Percentiles rank a stretch among this genome's conserved stretches.
phyloP scores from a whole-genome alignment of 305 asterid species.

The Fraxinus nigra region DNA sequence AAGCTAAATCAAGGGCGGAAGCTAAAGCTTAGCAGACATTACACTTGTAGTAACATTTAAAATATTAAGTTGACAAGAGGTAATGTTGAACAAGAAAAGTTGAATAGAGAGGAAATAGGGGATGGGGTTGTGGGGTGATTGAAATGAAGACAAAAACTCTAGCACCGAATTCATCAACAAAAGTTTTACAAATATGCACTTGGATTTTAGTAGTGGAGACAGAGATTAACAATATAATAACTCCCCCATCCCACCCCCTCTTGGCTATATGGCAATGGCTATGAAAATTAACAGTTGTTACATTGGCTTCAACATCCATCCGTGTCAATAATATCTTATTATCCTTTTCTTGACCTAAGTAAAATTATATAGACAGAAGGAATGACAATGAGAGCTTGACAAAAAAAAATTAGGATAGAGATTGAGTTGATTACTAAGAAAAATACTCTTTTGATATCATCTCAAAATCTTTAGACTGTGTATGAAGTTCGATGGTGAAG shows the following conservation, averaged over 20 bases:
- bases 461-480: not conserved
- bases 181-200: constrained; percentile 21
- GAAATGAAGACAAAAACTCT: constrained; percentile 44
- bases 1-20: not conserved
- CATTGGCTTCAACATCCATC: constrained; percentile 47
- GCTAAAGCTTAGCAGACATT: constrained; percentile 36
- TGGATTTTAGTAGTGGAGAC: constrained; percentile 33
- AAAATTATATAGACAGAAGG: not conserved
- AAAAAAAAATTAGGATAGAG: not conserved
- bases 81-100: not conserved
- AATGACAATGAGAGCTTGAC: not conserved
- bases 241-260: not conserved
- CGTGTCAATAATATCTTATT: constrained; percentile 17
- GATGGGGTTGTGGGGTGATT: constrained; percentile 44
- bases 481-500: not conserved
- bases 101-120: constrained; percentile 29
- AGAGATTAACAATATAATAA: constrained; percentile 4
- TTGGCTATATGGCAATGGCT: not conserved
- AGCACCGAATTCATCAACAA: constrained; percentile 48
- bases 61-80: not conserved
- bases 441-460: not conserved
- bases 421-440: not conserved
- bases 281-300: constrained; percentile 13
- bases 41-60: constrained; percentile 22
- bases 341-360: constrained; percentile 18